These are phyloP conservation scores for California macrophylla DNA, from an alignment of 441 rosid species.

Conservation along the genomic window DNA sequence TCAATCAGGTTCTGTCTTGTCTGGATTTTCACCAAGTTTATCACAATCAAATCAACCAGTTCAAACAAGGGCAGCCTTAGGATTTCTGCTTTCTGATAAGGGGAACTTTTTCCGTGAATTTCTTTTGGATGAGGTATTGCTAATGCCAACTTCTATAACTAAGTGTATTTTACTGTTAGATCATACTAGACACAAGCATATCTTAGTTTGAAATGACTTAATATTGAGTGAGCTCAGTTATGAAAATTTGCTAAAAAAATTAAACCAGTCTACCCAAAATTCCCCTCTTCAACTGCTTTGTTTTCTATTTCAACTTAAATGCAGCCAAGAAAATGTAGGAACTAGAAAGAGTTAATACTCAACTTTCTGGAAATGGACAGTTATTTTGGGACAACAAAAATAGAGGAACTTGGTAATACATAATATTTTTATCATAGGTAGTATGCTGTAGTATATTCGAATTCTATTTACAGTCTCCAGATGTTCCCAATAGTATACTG, in stretches of 20 bases:
- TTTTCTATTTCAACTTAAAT: neutral
- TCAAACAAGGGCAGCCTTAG: constrained; percentile 83
- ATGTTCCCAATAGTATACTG: neutral
- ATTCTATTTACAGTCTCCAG: neutral
- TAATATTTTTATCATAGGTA: neutral
- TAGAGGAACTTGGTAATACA: neutral
- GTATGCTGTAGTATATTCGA: neutral
- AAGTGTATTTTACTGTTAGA: neutral
- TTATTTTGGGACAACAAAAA: neutral
- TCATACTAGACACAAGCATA: neutral
- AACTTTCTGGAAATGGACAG: neutral
- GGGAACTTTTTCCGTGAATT: constrained; percentile 92
- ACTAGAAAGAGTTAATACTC: neutral
- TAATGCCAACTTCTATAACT: neutral
- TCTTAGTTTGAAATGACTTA: neutral
- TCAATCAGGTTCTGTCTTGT: constrained; percentile 26
- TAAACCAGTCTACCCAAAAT: neutral
- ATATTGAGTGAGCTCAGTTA: neutral
- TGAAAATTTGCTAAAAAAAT: neutral
- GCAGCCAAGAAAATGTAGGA: neutral
- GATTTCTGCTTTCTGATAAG: constrained; percentile 73
- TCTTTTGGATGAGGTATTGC: constrained; percentile 84
- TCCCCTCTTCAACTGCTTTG: neutral
- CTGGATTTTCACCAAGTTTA: constrained; percentile 32
- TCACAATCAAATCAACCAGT: constrained; percentile 47